Conservation (phyloP, 805 yeast genomes). For the Vanderwaltozyma verrucispora region DNA sequence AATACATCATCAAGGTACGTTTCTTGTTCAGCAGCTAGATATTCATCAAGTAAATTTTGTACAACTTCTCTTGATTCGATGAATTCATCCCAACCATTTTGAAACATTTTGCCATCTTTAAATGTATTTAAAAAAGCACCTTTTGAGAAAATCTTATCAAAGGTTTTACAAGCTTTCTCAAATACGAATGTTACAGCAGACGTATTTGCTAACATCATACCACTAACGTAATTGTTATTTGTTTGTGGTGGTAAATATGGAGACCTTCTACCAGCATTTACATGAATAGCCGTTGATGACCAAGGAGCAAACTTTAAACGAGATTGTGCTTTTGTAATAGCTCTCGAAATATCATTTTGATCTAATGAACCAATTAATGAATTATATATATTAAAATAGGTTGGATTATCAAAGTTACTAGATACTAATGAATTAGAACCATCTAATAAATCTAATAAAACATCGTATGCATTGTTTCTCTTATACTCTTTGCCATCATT, state of each 20-base stretch:
- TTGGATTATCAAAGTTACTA: slow-evolving; percentile 32
- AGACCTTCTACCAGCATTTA: slow-evolving; percentile 67
- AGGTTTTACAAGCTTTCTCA: slow-evolving; percentile 58
- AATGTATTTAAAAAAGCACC: slow-evolving; percentile 80
- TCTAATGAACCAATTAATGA: slow-evolving; percentile 53
- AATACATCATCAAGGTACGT: slow-evolving; percentile 30
- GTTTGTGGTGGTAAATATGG: slow-evolving; percentile 32
- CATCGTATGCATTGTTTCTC: slow-evolving; percentile 73
- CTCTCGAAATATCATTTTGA: slow-evolving; percentile 63
- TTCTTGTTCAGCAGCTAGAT: slow-evolving; percentile 56
- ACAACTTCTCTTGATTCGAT: slow-evolving; percentile 69
- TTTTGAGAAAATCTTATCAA: slow-evolving; percentile 67
- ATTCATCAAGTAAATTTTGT: slow-evolving; percentile 65
- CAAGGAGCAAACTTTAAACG: slow-evolving; percentile 75
- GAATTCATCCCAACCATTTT: slow-evolving; percentile 50
- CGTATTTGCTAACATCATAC: slow-evolving; percentile 75
- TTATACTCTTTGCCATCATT: slow-evolving; percentile 49
- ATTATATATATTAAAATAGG: slow-evolving; percentile 62
- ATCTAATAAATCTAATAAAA: slow-evolving; percentile 70
- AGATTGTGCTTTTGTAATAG: slow-evolving; percentile 50
- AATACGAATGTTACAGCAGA: slow-evolving; percentile 64
- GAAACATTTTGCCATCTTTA: slow-evolving; percentile 34
- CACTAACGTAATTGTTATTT: slow-evolving; percentile 47
- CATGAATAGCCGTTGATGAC: slow-evolving; percentile 69
- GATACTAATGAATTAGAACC: slow-evolving; percentile 67